Percentiles rank a stretch among this genome's conserved stretches.
Conservation (phyloP, 306 rosid species). For the Cucumis sativus region DNA sequence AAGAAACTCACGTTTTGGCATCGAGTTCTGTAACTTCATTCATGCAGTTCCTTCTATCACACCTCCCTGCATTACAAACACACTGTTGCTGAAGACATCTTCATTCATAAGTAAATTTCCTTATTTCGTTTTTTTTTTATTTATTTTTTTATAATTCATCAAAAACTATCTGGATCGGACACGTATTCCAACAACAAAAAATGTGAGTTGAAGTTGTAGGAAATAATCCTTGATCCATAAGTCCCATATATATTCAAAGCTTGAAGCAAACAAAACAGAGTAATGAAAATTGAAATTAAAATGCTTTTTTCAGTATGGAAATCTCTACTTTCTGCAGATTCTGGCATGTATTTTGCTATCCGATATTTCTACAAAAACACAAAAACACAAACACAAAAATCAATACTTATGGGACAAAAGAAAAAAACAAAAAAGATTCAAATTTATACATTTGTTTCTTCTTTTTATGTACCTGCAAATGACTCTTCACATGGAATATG, state of each 20-base stretch:
- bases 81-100: neutral
- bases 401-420: neutral
- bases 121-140: neutral
- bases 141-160: neutral
- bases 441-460: neutral
- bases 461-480: conserved; percentile 41
- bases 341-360: conserved; percentile 74
- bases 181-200: neutral
- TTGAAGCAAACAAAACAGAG: conserved; percentile 1
- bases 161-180: neutral
- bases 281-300: neutral
- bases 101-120: neutral
- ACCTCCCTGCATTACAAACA: conserved; percentile 47
- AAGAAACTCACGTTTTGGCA: conserved; percentile 40
- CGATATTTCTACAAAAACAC: conserved; percentile 54
- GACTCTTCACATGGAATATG: conserved; percentile 81
- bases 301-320: neutral
- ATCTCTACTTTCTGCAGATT: conserved; percentile 46
- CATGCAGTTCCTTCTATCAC: conserved; percentile 33
- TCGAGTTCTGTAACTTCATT: conserved; percentile 38
- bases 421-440: neutral
- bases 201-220: neutral
- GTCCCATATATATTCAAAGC: neutral
- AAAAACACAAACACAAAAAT: neutral
- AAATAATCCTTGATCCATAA: neutral